Evolutionary conservation across 805 yeast species (phyloP).

Genomic region (Candida andamanensis): DNA sequence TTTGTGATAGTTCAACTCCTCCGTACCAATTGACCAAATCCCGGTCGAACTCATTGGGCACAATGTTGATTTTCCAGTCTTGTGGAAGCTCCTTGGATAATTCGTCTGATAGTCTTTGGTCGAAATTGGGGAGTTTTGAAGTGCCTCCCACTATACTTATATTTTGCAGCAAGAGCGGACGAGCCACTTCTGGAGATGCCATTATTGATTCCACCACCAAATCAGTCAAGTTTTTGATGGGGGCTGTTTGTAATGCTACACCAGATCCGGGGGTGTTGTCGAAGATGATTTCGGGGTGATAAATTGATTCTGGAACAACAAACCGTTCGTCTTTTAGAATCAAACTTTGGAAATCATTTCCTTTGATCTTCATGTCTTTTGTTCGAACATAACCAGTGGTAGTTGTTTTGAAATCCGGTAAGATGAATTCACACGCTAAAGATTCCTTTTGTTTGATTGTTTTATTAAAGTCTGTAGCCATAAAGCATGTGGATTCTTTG

Average conservation of each 20-base stretch:
- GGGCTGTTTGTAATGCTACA: constrained; percentile 36
- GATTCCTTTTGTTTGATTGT: constrained; percentile 37
- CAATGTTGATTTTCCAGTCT: constrained; percentile 58
- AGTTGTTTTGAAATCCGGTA: constrained; percentile 84
- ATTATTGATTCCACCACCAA: constrained; percentile 65
- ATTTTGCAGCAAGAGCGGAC: constrained; percentile 76
- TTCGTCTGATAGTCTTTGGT: constrained; percentile 54
- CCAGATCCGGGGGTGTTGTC: constrained; percentile 28
- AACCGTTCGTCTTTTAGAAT: constrained; percentile 79
- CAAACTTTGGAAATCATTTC: constrained; percentile 52
- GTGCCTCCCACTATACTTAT: constrained; percentile 82
- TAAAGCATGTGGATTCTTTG: constrained; percentile 71
- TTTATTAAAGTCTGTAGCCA: constrained; percentile 53
- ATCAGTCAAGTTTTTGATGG: constrained; percentile 71
- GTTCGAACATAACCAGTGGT: constrained; percentile 65
- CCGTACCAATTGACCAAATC: constrained; percentile 36
- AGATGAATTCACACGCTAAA: constrained; percentile 59
- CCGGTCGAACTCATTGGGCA: constrained; percentile 5
- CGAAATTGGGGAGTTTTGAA: constrained; percentile 63
- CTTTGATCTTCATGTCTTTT: constrained; percentile 25
- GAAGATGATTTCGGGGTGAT: constrained; percentile 69
- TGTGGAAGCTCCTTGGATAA: constrained; percentile 64
- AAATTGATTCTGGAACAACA: constrained; percentile 78
- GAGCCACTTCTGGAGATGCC: constrained; percentile 64
- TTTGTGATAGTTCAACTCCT: constrained; percentile 26